Percentiles rank a stretch among this genome's conserved stretches.
phyloP scores from a whole-genome alignment of 83 land plant species.

The Picea abies region DNA sequence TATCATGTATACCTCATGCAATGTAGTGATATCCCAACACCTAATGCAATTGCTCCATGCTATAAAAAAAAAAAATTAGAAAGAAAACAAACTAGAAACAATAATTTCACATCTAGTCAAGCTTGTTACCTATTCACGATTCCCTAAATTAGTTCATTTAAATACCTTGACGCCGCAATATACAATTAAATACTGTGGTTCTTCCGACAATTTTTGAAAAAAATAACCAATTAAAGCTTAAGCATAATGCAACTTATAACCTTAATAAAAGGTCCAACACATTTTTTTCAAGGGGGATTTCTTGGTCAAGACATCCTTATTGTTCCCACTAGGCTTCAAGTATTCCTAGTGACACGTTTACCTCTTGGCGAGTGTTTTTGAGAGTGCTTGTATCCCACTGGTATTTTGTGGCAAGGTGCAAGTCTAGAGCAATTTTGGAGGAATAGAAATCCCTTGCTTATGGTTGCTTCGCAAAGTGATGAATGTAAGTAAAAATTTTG shows the following conservation, averaged over 20 bases:
- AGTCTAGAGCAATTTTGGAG: too few relatives aligned
- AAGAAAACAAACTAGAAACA: neutral
- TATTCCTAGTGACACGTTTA: too few relatives aligned
- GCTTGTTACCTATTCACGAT: neutral
- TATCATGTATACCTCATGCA: conserved; percentile 78
- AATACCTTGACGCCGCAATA: neutral
- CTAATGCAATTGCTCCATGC: conserved; percentile 66
- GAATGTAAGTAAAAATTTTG: too few relatives aligned
- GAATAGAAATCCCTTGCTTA: too few relatives aligned
- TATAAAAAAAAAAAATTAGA: conserved; percentile 1
- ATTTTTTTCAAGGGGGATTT: neutral
- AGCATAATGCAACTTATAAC: neutral
- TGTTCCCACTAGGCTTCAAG: too few relatives aligned
- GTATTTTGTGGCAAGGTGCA: too few relatives aligned
- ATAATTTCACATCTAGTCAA: neutral
- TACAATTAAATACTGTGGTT: too few relatives aligned
- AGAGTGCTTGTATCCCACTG: too few relatives aligned
- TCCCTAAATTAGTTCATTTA: neutral
- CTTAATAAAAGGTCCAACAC: neutral
- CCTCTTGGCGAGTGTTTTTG: too few relatives aligned
- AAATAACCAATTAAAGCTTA: neutral
- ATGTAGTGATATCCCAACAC: conserved; percentile 80
- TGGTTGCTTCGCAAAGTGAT: too few relatives aligned
- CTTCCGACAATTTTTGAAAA: too few relatives aligned
- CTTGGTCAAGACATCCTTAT: too few relatives aligned